A percentile compares a stretch with the other conserved stretches of the same genome.
These are phyloP conservation scores for Arabidopsis suecica DNA, from an alignment of 345 rosid genomes.

Conservation along the genomic window DNA sequence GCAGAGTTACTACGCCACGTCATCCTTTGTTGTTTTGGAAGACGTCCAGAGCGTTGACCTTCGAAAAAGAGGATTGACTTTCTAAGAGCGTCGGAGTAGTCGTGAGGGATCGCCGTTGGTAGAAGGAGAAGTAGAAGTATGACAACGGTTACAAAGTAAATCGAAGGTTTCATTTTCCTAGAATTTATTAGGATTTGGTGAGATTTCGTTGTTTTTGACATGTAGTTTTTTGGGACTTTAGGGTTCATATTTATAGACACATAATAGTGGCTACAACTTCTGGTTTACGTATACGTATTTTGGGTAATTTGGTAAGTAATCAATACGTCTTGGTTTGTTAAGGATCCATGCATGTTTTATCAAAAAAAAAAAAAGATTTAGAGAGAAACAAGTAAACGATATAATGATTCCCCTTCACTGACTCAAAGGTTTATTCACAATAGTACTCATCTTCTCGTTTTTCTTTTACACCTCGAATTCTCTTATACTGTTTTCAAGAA, in stretches of 20 bases:
- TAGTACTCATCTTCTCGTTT: not conserved
- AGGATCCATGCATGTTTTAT: not conserved
- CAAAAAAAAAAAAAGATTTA: not conserved
- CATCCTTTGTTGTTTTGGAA: slow-evolving; percentile 73
- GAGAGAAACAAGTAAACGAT: no score
- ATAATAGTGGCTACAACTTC: not conserved
- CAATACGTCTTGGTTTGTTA: slow-evolving; percentile 21
- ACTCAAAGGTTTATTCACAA: not conserved
- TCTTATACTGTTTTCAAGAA: not conserved
- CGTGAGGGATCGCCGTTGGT: slow-evolving; percentile 50
- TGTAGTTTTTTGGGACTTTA: slow-evolving; percentile 7
- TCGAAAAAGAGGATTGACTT: slow-evolving; percentile 91
- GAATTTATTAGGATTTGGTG: not conserved
- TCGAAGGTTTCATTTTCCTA: slow-evolving; percentile 11
- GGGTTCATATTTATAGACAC: slow-evolving; percentile 26
- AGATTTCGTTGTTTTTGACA: slow-evolving; percentile 17
- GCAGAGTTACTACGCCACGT: slow-evolving; percentile 76
- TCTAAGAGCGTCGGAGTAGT: slow-evolving; percentile 73
- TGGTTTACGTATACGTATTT: slow-evolving; percentile 23
- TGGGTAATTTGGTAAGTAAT: slow-evolving; percentile 22
- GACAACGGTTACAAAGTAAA: slow-evolving; percentile 4
- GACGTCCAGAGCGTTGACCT: slow-evolving; percentile 87
- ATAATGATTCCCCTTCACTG: no score
- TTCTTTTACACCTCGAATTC: not conserved
- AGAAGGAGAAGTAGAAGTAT: slow-evolving; percentile 10